Percentiles rank a stretch among this genome's conserved stretches.
phyloP scores from a whole-genome alignment of 768 basidiomycete species.

The Mycena alexandri region DNA sequence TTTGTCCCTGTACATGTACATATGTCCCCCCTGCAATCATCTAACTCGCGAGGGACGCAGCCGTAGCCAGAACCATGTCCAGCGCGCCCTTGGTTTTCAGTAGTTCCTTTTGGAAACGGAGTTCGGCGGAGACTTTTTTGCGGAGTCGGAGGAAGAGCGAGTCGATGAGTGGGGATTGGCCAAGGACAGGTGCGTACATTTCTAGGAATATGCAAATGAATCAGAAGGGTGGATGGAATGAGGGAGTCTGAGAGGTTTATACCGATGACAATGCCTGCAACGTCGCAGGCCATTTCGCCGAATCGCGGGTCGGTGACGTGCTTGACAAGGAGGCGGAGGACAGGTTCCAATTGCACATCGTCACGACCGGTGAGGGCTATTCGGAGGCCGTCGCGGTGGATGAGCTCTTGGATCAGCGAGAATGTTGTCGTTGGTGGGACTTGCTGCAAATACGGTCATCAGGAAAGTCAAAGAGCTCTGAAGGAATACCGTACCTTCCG shows the following conservation, averaged over 20 bases:
- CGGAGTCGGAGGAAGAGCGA: slow-evolving; percentile 83
- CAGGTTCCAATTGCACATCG: slow-evolving; percentile 92
- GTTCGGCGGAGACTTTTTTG: slow-evolving; percentile 87
- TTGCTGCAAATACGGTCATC: slow-evolving; percentile 60
- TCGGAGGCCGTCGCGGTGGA: slow-evolving; percentile 90
- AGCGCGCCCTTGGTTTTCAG: slow-evolving; percentile 87
- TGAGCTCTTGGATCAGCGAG: slow-evolving; percentile 91
- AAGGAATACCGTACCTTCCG: slow-evolving; percentile 68
- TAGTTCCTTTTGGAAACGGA: slow-evolving; percentile 90
- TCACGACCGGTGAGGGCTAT: slow-evolving; percentile 91
- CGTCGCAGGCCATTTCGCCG: slow-evolving; percentile 88
- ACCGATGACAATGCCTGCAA: slow-evolving; percentile 89
- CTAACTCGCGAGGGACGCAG: slow-evolving; percentile 41
- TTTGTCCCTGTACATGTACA: slow-evolving; percentile 2
- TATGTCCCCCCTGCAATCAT: slow-evolving; percentile 6
- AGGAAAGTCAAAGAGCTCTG: slow-evolving; percentile 16
- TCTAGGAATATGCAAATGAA: slow-evolving; percentile 61
- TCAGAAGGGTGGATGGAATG: slow-evolving; percentile 10
- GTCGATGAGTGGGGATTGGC: slow-evolving; percentile 94
- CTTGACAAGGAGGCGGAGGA: slow-evolving; percentile 88
- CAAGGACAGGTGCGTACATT: slow-evolving; percentile 92
- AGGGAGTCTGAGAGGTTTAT: slow-evolving; percentile 20
- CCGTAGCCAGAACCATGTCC: slow-evolving; percentile 87
- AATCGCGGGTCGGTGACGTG: slow-evolving; percentile 92
- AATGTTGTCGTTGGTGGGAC: slow-evolving; percentile 89